phyloP scores from a whole-genome alignment of 1,284 basidiomycete genomes.

The Schizophyllum commune region DNA sequence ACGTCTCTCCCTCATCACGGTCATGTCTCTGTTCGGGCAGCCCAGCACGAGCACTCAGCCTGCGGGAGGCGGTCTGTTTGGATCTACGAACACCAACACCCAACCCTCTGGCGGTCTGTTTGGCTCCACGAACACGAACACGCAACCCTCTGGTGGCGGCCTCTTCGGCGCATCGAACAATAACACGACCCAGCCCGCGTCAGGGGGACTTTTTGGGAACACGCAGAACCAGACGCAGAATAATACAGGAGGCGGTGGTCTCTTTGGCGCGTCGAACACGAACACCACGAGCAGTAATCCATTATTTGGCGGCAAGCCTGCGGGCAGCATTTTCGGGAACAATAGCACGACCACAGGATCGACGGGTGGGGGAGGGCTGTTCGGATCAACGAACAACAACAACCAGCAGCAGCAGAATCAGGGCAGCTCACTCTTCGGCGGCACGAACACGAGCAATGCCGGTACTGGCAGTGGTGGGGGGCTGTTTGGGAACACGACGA shows the following conservation, averaged over 20 bases:
- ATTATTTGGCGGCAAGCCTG: background rate
- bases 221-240: conserved; percentile 7
- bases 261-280: background rate
- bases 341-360: background rate
- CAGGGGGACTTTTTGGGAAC: conserved; percentile 10
- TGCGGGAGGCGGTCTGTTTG: conserved; percentile 16
- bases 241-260: background rate
- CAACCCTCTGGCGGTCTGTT: conserved; percentile 13
- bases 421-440: conserved; percentile 8
- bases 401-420: background rate
- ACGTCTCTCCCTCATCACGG: background rate
- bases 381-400: conserved; percentile 14
- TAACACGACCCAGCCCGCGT: conserved; percentile 1
- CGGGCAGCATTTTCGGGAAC: background rate
- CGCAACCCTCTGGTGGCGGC: conserved; percentile 14
- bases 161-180: conserved; percentile 18
- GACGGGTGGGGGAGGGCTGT: conserved; percentile 13
- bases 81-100: conserved; percentile 8
- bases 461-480: conserved; percentile 7
- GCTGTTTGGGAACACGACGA: conserved; percentile 9
- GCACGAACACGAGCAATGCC: conserved; percentile 1
- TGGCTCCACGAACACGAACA: conserved; percentile 13
- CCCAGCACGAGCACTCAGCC: conserved; percentile 12
- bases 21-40: background rate
- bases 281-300: background rate